Evolutionary conservation across 768 basidiomycete genomes (phyloP).

Genomic region (Zangia roseola): DNA sequence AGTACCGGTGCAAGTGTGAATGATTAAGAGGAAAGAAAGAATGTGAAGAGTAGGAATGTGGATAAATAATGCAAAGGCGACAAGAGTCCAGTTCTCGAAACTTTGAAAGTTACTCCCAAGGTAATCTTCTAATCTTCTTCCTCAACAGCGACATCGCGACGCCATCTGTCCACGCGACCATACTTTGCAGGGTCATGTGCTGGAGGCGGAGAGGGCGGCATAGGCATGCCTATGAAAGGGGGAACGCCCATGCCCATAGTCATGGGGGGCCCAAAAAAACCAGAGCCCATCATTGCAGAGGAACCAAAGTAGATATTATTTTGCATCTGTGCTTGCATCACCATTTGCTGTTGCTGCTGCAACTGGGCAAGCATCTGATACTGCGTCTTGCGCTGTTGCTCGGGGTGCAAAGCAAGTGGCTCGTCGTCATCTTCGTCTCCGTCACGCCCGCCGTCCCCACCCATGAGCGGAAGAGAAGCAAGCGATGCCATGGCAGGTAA

Average conservation of each 20-base stretch:
- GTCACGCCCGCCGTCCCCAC: conserved; percentile 46
- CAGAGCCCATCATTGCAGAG: conserved; percentile 67
- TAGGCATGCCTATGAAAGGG: conserved; percentile 40
- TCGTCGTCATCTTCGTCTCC: conserved; percentile 65
- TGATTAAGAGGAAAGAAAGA: not conserved
- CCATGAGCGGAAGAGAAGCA: conserved; percentile 25
- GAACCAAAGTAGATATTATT: conserved; percentile 71
- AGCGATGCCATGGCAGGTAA: conserved; percentile 26
- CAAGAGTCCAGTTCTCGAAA: conserved; percentile 8
- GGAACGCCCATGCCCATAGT: conserved; percentile 47
- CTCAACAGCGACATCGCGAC: conserved; percentile 73
- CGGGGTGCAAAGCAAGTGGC: conserved; percentile 72
- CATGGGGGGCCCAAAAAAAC: conserved; percentile 61
- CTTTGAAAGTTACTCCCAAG: conserved; percentile 10
- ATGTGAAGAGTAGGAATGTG: not conserved
- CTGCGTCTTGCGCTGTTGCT: conserved; percentile 74
- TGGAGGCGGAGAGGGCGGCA: conserved; percentile 58
- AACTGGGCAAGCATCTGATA: conserved; percentile 39
- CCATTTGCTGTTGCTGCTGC: conserved; percentile 63
- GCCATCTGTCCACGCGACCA: conserved; percentile 76
- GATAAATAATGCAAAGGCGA: conserved; percentile 11
- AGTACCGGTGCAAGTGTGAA: conserved; percentile 2
- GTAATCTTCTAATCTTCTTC: conserved; percentile 40
- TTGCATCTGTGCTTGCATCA: conserved; percentile 77
- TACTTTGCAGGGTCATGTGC: conserved; percentile 64